Evolutionary conservation across 495 filamentous ascomycete genomes (phyloP).

Genomic region (Annulohypoxylon bovei): DNA sequence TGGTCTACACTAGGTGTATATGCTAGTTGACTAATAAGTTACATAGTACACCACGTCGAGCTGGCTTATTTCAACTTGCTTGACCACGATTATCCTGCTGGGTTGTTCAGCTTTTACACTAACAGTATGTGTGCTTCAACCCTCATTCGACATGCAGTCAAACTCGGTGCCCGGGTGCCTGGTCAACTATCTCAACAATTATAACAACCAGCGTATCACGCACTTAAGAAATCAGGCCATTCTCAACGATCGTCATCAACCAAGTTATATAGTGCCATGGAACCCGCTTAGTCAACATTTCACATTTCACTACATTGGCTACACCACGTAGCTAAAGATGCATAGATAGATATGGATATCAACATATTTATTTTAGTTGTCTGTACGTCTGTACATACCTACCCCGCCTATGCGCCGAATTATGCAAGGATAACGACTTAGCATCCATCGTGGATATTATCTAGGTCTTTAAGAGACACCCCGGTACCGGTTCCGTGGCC

Average conservation of each 20-base stretch:
- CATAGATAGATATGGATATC: neutral
- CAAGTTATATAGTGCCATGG: conserved; percentile 7
- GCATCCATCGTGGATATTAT: neutral
- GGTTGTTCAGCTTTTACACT: neutral
- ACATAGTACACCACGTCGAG: neutral
- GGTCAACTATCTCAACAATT: neutral
- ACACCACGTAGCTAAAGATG: neutral
- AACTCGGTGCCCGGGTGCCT: conserved; percentile 9
- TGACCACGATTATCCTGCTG: neutral
- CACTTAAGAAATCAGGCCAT: conserved; percentile 17
- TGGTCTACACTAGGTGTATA: neutral
- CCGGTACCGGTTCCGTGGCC: conserved; percentile 3
- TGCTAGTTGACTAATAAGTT: no score
- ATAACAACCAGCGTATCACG: conserved; percentile 2
- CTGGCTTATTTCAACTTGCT: neutral
- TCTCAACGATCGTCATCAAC: conserved; percentile 13
- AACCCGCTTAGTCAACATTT: conserved; percentile 2
- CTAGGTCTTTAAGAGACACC: neutral
- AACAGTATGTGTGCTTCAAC: neutral
- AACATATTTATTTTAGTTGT: neutral
- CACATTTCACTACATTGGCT: neutral
- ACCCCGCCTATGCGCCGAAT: conserved; percentile 4
- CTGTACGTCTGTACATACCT: neutral
- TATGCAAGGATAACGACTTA: conserved; percentile 5
- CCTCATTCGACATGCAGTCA: conserved; percentile 4